phyloP scores from a whole-genome alignment of 352 stramenopile genomes.

The Phytopythium kandeliae region DNA sequence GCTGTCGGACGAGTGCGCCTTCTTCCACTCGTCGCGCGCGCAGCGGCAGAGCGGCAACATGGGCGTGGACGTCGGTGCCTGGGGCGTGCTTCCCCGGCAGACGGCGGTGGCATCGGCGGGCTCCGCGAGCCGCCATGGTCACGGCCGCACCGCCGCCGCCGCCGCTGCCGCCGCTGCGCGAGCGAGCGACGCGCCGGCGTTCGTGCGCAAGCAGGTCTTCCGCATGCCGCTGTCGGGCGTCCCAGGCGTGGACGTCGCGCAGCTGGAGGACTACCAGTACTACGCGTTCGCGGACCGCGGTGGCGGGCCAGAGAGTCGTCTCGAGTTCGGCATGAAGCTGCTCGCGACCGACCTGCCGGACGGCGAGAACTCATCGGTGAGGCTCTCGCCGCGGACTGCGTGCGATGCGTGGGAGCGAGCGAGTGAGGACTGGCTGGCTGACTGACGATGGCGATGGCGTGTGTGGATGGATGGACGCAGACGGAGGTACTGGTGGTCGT shows the following conservation, averaged over 20 bases:
- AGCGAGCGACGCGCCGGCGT: conserved; percentile 7
- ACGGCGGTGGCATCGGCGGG: background rate
- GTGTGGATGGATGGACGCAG: conserved; percentile 9
- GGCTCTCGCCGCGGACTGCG: no score
- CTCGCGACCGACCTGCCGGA: conserved; percentile 40
- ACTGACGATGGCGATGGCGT: no score
- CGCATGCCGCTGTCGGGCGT: conserved; percentile 49
- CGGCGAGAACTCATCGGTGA: conserved; percentile 52
- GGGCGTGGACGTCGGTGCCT: conserved; percentile 58
- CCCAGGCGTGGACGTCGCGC: conserved; percentile 32
- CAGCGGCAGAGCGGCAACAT: conserved; percentile 35
- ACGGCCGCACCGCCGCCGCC: no score
- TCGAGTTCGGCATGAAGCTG: conserved; percentile 72
- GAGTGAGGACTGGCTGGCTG: no score
- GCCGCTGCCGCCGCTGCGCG: background rate
- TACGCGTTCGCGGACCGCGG: conserved; percentile 24
- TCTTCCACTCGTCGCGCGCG: conserved; percentile 24
- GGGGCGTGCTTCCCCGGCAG: conserved; percentile 15
- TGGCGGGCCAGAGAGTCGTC: conserved; percentile 9
- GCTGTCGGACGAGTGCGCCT: conserved; percentile 49
- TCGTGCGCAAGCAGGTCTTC: conserved; percentile 52
- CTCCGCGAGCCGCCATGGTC: background rate
- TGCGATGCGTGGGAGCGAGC: no score
- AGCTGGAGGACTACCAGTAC: conserved; percentile 60
- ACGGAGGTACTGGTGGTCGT: conserved; percentile 40